Percentiles rank a stretch among this genome's conserved stretches.
Conservation (phyloP, 164 flowering plant genomes). For the Magnolia kwangsiensis region DNA sequence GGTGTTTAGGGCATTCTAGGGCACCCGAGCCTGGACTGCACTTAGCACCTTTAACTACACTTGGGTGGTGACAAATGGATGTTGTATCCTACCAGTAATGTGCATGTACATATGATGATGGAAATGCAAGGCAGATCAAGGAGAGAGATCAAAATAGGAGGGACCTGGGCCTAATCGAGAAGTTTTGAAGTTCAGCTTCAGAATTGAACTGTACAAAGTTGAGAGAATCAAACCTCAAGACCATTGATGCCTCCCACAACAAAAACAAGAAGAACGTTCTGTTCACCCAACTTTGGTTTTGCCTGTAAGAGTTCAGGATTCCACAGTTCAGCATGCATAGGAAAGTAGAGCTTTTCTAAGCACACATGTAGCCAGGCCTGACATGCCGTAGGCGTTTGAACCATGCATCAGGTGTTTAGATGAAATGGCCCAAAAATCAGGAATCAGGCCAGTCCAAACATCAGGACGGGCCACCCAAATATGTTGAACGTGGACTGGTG, state of each 20-base stretch:
- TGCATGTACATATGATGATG: neutral
- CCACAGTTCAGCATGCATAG: neutral
- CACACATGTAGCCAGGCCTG: neutral
- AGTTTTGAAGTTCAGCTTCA: neutral
- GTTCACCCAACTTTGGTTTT: slow-evolving; percentile 84
- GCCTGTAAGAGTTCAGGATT: slow-evolving; percentile 48
- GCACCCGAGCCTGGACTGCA: neutral
- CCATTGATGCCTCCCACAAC: slow-evolving; percentile 88
- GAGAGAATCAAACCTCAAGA: slow-evolving; percentile 57
- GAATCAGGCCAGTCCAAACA: neutral
- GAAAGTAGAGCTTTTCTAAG: neutral
- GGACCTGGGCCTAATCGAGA: neutral
- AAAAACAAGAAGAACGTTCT: slow-evolving; percentile 72
- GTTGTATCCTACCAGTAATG: neutral
- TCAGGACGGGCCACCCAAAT: neutral
- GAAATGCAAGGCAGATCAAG: neutral
- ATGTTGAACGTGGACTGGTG: neutral
- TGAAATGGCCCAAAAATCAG: no score
- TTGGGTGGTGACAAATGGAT: no score
- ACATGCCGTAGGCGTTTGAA: no score
- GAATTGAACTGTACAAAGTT: neutral
- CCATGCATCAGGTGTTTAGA: no score
- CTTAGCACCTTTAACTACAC: neutral
- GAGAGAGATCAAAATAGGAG: neutral
- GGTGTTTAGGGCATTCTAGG: neutral